These are phyloP conservation scores for Triglochin maritima DNA, from an alignment of 106 monocot genomes.

Conservation along the genomic window DNA sequence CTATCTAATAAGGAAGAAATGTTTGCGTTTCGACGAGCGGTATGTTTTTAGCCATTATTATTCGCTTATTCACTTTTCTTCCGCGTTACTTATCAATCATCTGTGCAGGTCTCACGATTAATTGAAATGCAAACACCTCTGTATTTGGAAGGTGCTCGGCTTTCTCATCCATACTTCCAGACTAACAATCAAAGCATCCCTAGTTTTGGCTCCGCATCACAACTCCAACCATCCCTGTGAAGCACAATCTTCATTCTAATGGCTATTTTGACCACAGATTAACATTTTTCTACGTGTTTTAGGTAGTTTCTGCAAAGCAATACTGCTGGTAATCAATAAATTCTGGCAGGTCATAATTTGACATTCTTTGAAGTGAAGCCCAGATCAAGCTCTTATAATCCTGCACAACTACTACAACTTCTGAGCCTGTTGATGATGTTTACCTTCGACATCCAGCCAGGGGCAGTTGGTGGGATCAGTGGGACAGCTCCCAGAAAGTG, in stretches of 20 bases:
- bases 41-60: constrained; percentile 16
- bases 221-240: background rate
- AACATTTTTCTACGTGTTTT: no score
- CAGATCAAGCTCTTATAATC: no score
- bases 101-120: constrained; percentile 60
- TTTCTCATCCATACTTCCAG: constrained; percentile 47
- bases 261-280: background rate
- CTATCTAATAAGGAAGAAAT: constrained; percentile 79
- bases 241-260: background rate
- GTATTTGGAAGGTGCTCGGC: constrained; percentile 44
- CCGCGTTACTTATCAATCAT: background rate
- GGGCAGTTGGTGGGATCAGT: no score
- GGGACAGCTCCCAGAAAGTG: no score
- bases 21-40: constrained; percentile 91
- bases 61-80: background rate
- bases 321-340: no score
- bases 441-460: no score
- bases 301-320: no score
- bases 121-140: constrained; percentile 83
- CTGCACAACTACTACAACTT: no score
- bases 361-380: no score
- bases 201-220: background rate
- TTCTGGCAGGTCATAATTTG: no score
- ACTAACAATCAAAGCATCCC: constrained; percentile 4
- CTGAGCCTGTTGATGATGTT: no score